Evolutionary conservation across 495 filamentous ascomycete species (phyloP).

Genomic region (Penicillium salamii): DNA sequence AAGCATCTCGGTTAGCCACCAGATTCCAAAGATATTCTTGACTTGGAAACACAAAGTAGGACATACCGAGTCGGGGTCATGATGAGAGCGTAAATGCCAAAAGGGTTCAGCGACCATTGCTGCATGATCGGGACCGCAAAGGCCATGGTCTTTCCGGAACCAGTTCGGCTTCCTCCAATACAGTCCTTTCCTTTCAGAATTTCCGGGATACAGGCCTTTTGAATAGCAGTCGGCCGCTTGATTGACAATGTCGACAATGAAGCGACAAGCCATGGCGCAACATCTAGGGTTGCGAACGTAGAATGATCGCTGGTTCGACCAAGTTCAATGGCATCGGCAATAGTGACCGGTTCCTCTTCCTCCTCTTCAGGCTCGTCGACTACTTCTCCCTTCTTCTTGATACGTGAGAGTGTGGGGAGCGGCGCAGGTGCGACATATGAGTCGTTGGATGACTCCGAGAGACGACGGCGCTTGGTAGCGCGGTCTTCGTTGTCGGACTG

Average conservation of each 20-base stretch:
- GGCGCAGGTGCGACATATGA: constrained; percentile 38
- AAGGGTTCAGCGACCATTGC: constrained; percentile 87
- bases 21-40: background rate
- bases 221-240: constrained; percentile 84
- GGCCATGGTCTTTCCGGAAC: constrained; percentile 98
- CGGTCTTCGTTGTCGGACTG: constrained; percentile 27
- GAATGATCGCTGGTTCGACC: constrained; percentile 44
- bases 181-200: constrained; percentile 89
- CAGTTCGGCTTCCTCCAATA: constrained; percentile 90
- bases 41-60: too few species aligned
- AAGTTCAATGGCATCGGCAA: constrained; percentile 43
- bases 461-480: constrained; percentile 41
- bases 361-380: constrained; percentile 17
- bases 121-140: constrained; percentile 93
- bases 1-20: background rate
- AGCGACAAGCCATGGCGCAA: constrained; percentile 86
- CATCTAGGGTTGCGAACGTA: constrained; percentile 70
- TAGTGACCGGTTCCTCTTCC: constrained; percentile 38
- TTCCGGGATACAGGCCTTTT: constrained; percentile 84
- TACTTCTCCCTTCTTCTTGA: constrained; percentile 41
- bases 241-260: constrained; percentile 86
- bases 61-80: constrained; percentile 81
- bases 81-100: constrained; percentile 84
- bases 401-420: constrained; percentile 43
- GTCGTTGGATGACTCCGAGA: constrained; percentile 42